Base-by-base conservation (phyloP, 495 filamentous ascomycete species). In the Neurospora sp. region DNA sequence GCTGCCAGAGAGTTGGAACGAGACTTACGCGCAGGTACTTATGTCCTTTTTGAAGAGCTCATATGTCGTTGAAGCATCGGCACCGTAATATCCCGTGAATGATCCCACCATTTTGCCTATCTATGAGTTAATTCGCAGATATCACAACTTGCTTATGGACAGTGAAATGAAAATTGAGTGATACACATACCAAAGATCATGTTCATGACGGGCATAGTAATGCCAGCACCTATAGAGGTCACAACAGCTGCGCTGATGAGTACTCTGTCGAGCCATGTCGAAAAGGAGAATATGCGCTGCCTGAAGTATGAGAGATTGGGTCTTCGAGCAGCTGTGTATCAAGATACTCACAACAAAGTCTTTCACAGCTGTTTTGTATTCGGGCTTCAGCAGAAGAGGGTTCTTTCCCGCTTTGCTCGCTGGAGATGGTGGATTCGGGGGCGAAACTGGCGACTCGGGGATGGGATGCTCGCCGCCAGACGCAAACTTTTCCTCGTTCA, bases 261-360 rank as follows among this genome's bases (percentile, higher is more conserved):
- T 9, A 82, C 9, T 48, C 74, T 82, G 77, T 86, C 84, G 44
- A 76, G 75, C 80, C 79, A 82, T 79, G 85, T 85, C 68, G 85
- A 83, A 73, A 84, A 86, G 18, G 83, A 78, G 70, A 85, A 86
- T 39, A 86, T 85, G 61, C 85, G 81, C 85, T 86, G n/a, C 22
- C 35, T 31, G 9, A 20, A 18, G 6, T 22, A 69, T 77, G 53
- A 78, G 75, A 61, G 14, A 61, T 6, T 61, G 20, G 12, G 12
- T 61, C 20, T 75, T 69, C 22, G 35, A 42, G 9, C 27, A 45
- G 8, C 44, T 9, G 1, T 6, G 22, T 9, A 22, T 9, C 31
- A 7, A 41, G 31, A 4, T 7, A 68, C 78, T 79, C 65, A 82
- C 81, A 8, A 79, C 27, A 37, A 83, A 84, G 53, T 83, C 79